A percentile compares a stretch with the other conserved stretches of the same genome.
phyloP scores from a whole-genome alignment of 23 red algal species.

The Porphyridium purpureum region DNA sequence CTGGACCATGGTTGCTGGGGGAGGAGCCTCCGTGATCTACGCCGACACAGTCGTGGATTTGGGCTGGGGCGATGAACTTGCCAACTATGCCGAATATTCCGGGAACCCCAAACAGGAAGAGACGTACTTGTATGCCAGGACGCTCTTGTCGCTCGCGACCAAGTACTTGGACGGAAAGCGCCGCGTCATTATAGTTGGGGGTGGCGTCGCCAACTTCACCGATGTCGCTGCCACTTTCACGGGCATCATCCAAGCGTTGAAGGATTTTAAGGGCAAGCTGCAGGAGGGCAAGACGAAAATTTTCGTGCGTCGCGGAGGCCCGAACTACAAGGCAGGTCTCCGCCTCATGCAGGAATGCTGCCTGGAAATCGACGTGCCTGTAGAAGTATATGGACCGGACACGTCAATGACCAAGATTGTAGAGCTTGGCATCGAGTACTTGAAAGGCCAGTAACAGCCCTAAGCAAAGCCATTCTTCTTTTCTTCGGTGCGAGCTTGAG shows the following conservation, averaged over 20 bases:
- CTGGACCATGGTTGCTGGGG: conserved; percentile 99
- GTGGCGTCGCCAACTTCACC: conserved; percentile 97
- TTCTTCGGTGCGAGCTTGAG: too few species aligned
- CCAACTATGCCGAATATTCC: conserved; percentile 96
- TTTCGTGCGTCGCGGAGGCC: conserved; percentile 89
- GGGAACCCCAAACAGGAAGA: conserved; percentile 98
- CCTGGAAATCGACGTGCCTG: conserved; percentile 68
- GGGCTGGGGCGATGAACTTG: conserved; percentile 87
- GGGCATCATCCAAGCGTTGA: conserved; percentile 88
- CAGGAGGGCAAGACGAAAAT: conserved; percentile 80
- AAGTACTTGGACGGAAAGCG: conserved; percentile 51
- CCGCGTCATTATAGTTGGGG: conserved; percentile 57
- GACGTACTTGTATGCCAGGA: conserved; percentile 92
- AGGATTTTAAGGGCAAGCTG: conserved; percentile 89
- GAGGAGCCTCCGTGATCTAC: conserved; percentile 96
- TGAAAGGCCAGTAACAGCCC: too few species aligned
- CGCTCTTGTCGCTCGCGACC: conserved; percentile 71
- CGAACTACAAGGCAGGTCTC: conserved; percentile 92
- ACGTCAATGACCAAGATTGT: conserved; percentile 92
- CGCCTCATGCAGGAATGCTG: conserved; percentile 87
- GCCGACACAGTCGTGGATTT: conserved; percentile 92
- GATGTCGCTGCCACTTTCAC: conserved; percentile 96
- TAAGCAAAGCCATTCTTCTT: too few species aligned
- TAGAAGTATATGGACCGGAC: conserved; percentile 93
- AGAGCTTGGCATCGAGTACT: conserved; percentile 61